Percentiles rank a stretch among this genome's conserved stretches.
Conservation (phyloP, 441 rosid species). For the Hura crepitans region DNA sequence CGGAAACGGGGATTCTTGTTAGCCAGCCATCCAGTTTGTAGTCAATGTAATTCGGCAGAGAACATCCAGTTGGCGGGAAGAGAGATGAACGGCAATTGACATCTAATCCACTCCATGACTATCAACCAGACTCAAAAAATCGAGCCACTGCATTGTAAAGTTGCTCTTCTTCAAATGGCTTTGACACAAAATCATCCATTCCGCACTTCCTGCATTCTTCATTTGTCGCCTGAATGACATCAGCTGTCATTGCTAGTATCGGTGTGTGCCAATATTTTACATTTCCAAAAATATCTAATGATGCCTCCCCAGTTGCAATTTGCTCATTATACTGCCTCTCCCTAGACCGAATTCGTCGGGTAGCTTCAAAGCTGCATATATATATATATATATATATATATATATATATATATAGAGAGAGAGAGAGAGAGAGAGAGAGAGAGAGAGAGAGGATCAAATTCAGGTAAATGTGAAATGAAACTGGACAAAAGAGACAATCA, state of each 20-base stretch:
- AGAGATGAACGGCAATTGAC: constrained; percentile 12
- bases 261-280: constrained; percentile 62
- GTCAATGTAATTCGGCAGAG: constrained; percentile 18
- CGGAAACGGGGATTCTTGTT: constrained; percentile 16
- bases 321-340: constrained; percentile 57
- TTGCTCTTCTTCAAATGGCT: constrained; percentile 84
- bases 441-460: constrained; percentile 13
- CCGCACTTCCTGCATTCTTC: constrained; percentile 77
- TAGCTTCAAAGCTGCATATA: constrained; percentile 73
- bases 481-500: background rate
- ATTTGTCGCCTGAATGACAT: constrained; percentile 74
- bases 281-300: constrained; percentile 39
- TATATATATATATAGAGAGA: too few relatives aligned
- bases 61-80: constrained; percentile 23
- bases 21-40: constrained; percentile 25
- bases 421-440: too few relatives aligned
- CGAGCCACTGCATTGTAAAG: constrained; percentile 76
- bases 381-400: too few relatives aligned
- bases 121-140: constrained; percentile 53
- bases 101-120: constrained; percentile 8
- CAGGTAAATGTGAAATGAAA: background rate
- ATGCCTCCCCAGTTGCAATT: constrained; percentile 48
- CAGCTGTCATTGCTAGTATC: constrained; percentile 95
- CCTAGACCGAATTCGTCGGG: constrained; percentile 52
- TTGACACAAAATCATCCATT: constrained; percentile 83